Evolutionary conservation across 352 stramenopile species (phyloP).

Genomic region (Globisporangium cystogenes): DNA sequence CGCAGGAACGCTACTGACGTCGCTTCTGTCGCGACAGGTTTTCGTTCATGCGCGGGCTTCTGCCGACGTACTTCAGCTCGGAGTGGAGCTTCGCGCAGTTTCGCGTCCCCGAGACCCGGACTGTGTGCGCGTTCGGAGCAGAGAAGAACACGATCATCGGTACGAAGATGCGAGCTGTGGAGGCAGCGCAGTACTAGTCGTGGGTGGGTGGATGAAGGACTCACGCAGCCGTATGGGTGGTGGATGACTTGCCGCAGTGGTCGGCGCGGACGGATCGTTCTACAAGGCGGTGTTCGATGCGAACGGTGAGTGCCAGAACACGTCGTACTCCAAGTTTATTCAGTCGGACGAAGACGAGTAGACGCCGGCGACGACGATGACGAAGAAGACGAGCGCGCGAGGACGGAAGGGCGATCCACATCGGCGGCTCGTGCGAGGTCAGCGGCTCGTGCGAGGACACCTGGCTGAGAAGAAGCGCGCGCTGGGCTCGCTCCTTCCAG

Average conservation of each 20-base stretch:
- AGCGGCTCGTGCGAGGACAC: no score
- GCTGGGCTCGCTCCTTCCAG: neutral
- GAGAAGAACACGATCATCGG: slow-evolving; percentile 93
- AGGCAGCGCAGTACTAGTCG: neutral
- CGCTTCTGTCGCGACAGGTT: slow-evolving; percentile 35
- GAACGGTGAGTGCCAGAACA: slow-evolving; percentile 86
- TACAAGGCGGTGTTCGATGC: slow-evolving; percentile 88
- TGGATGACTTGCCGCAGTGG: slow-evolving; percentile 37
- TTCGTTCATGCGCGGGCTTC: slow-evolving; percentile 85
- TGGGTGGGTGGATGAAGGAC: no score
- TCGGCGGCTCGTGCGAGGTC: no score
- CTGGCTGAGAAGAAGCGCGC: neutral
- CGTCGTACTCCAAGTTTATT: slow-evolving; percentile 89
- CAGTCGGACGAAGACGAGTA: slow-evolving; percentile 87
- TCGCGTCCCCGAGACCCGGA: slow-evolving; percentile 85
- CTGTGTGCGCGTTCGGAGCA: slow-evolving; percentile 89
- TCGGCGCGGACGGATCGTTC: slow-evolving; percentile 83
- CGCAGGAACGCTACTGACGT: neutral
- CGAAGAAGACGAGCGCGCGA: neutral
- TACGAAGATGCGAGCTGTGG: slow-evolving; percentile 17
- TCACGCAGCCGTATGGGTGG: slow-evolving; percentile 7
- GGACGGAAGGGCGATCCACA: neutral
- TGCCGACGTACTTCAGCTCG: slow-evolving; percentile 93
- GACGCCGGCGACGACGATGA: slow-evolving; percentile 6
- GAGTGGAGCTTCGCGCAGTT: slow-evolving; percentile 95